Conservation (phyloP, 2,329 filamentous ascomycete species). For the Fusarium devonianum region DNA sequence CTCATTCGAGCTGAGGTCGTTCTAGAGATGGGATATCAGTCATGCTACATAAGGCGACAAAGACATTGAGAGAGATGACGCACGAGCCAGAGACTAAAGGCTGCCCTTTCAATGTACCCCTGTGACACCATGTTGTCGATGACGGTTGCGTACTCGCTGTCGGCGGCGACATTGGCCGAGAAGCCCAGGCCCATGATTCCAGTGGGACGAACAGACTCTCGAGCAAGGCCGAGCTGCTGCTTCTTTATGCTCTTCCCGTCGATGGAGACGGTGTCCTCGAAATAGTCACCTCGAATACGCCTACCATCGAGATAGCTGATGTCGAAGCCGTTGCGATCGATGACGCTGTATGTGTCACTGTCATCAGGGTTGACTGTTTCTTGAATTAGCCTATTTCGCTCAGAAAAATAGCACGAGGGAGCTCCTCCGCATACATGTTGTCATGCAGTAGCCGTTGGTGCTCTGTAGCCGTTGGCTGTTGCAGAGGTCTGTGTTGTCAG, state of each 20-base stretch:
- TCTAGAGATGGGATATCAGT: constrained; percentile 34
- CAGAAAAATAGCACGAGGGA: no score
- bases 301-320: constrained; percentile 69
- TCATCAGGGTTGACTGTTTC: constrained; percentile 48
- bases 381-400: not conserved
- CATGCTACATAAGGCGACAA: not conserved
- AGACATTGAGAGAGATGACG: constrained; percentile 7
- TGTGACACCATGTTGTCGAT: constrained; percentile 69
- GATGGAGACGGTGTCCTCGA: constrained; percentile 63
- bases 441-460: constrained; percentile 43
- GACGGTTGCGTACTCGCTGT: constrained; percentile 61
- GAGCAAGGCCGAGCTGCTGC: constrained; percentile 64
- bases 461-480: constrained; percentile 46
- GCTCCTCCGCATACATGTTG: constrained; percentile 48
- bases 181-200: constrained; percentile 69
- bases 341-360: constrained; percentile 58
- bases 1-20: constrained; percentile 69
- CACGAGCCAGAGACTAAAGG: constrained; percentile 73
- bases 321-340: constrained; percentile 56
- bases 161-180: constrained; percentile 56
- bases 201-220: constrained; percentile 55
- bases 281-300: constrained; percentile 63
- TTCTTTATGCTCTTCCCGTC: constrained; percentile 54
- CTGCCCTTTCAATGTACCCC: constrained; percentile 66
- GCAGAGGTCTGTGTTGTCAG: constrained; percentile 68